phyloP scores from a whole-genome alignment of 352 stramenopile genomes.

The Blastocystis hominis region DNA sequence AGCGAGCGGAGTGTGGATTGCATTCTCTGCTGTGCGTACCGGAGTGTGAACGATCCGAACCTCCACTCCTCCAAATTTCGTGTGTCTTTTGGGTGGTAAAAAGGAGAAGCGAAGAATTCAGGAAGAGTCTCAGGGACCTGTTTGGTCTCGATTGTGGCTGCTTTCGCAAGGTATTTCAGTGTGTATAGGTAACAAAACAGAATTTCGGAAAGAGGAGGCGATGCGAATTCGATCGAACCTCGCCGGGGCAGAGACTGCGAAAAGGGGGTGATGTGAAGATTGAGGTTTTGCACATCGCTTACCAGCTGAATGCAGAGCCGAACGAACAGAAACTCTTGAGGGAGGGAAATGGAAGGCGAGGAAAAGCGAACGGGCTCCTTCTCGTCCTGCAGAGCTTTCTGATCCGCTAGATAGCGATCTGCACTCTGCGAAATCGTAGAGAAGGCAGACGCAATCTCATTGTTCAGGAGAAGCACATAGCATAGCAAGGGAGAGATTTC shows the following conservation, averaged over 20 bases:
- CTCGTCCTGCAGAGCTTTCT: background rate
- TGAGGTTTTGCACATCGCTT: background rate
- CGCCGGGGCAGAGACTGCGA: background rate
- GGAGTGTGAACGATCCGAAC: conserved; percentile 21
- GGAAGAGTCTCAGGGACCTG: background rate
- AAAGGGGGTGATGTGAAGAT: background rate
- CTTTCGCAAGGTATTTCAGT: background rate
- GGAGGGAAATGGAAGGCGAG: background rate
- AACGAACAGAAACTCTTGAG: conserved; percentile 46
- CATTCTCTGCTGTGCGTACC: background rate
- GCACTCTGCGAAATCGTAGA: background rate
- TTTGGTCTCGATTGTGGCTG: background rate
- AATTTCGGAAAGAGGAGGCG: background rate
- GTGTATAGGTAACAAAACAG: background rate
- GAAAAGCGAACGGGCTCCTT: background rate
- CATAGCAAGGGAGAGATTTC: background rate
- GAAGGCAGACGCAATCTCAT: background rate
- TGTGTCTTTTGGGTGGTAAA: background rate
- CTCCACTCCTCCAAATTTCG: background rate
- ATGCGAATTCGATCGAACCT: background rate
- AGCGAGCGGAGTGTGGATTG: conserved; percentile 6
- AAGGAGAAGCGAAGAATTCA: conserved; percentile 6
- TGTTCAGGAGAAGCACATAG: background rate
- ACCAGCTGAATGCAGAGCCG: conserved; percentile 19
- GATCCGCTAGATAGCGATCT: background rate